phyloP scores from a whole-genome alignment of 202 grass and related monocot genomes.

The Cymbopogon flexuosus region DNA sequence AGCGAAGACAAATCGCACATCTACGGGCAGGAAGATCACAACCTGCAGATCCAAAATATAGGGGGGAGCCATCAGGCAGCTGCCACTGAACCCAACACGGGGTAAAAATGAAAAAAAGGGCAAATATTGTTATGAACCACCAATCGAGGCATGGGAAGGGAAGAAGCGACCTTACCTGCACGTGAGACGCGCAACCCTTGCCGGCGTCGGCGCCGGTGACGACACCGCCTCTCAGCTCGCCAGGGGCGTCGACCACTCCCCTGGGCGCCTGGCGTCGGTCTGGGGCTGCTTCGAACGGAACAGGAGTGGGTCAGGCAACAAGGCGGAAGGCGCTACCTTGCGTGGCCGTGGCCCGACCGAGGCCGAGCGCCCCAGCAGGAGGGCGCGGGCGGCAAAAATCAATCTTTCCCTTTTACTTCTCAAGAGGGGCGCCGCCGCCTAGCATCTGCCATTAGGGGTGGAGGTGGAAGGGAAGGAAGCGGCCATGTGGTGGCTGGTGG shows the following conservation, averaged over 20 bases:
- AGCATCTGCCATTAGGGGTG: constrained; percentile 29
- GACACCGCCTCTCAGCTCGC: neutral
- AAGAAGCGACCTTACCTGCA: neutral
- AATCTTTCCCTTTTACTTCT: neutral
- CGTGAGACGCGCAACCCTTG: constrained; percentile 9
- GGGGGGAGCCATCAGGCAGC: neutral
- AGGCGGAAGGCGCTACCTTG: neutral
- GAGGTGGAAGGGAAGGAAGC: neutral
- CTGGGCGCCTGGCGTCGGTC: neutral
- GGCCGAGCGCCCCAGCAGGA: neutral
- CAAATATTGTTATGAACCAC: neutral
- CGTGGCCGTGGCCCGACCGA: neutral
- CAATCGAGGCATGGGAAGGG: neutral
- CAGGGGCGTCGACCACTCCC: neutral
- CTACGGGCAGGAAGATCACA: constrained; percentile 6
- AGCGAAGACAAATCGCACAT: constrained; percentile 6
- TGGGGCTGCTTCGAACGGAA: neutral
- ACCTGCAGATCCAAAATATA: constrained; percentile 36
- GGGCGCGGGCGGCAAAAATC: neutral
- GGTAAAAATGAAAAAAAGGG: neutral
- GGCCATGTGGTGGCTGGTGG: constrained; percentile 30
- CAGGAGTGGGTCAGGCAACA: neutral
- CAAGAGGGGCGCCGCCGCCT: constrained; percentile 1
- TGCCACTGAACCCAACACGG: neutral
- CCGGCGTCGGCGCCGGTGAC: neutral